Evolutionary conservation across 2,329 filamentous ascomycete species (phyloP), one percentile per base, ranked within the genome.

Genomic region (Nannizziopsis arthrosporioides): DNA sequence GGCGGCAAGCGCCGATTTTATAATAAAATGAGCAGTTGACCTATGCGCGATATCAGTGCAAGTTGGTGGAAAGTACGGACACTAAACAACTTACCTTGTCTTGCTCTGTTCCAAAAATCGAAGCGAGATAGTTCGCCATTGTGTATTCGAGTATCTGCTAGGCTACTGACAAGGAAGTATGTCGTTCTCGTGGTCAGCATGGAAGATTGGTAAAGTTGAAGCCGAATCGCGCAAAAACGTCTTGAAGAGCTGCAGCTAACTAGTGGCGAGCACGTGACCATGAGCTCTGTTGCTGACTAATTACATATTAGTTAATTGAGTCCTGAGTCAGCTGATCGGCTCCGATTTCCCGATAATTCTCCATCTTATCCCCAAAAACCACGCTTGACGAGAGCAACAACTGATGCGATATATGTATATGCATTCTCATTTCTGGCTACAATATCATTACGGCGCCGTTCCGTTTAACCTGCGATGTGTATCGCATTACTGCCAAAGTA

Each of bases 21-120:
- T 95, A 89, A 81, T 98, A 98, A 80, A 98, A 98, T 50, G 85
- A 92, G 79, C 92, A 95, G 78, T 96, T 95, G 74, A 95, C 89
- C 61, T 59, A 46, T 37, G 31, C 43, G 32, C 42, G 56, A 48
- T 55, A 54, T 57, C 53, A 55, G 55, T 41, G 38, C 32, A 11
- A 27, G 10, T 36, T 27, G 18, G 12, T 12, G 18, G 8, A 41
- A 7, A 15, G 5, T 17, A 10, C 9, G 19, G 31, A 14, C 5
- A 5, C 3, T 31, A 27, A n/a, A 34, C 11, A 4, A 44, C 53
- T 56, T 51, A 63, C 59, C 67, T 90, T 98, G 81, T 98, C 92
- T 70, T 96, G 92, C 77, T 98, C 92, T 27, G 92, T 98, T 63
- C 92, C 92, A 76, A 98, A 98, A 73, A 98, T 98, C 66, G 88